These are phyloP conservation scores for Xylariaceae sp. DNA, from an alignment of 2,329 filamentous ascomycete species.

Conservation along the genomic window DNA sequence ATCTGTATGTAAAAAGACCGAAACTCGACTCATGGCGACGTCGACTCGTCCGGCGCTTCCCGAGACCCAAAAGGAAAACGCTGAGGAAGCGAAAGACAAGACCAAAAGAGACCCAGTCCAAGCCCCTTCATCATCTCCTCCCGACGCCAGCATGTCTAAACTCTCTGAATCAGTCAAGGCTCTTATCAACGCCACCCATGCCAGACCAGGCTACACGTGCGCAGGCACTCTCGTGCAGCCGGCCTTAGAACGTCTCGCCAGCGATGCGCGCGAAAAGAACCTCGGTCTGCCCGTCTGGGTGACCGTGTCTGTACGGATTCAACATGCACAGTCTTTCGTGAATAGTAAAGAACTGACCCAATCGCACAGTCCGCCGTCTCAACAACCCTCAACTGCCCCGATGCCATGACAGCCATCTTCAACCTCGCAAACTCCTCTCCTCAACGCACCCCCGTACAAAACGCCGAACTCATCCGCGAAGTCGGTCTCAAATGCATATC, in stretches of 20 bases:
- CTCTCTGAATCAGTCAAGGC: conserved; percentile 66
- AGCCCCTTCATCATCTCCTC: too few species aligned
- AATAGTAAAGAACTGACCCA: neutral
- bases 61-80: too few species aligned
- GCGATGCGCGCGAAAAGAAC: conserved; percentile 54
- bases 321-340: neutral
- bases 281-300: conserved; percentile 34
- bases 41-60: too few species aligned
- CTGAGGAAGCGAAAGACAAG: too few species aligned
- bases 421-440: conserved; percentile 38
- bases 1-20: too few species aligned
- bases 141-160: conserved; percentile 48
- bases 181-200: conserved; percentile 65
- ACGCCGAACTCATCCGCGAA: conserved; percentile 69
- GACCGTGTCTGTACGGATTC: conserved; percentile 30
- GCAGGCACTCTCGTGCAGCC: conserved; percentile 59
- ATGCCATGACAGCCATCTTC: conserved; percentile 62
- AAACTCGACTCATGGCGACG: too few species aligned
- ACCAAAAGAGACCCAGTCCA: too few species aligned
- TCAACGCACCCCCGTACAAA: conserved; percentile 36
- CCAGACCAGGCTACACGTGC: conserved; percentile 59
- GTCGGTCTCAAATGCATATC: conserved; percentile 72
- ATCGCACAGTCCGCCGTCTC: conserved; percentile 64
- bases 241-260: conserved; percentile 59
- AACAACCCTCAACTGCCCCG: conserved; percentile 81